Base-by-base conservation (phyloP, 2,329 filamentous ascomycete genomes). In the Talaromyces sp. region DNA sequence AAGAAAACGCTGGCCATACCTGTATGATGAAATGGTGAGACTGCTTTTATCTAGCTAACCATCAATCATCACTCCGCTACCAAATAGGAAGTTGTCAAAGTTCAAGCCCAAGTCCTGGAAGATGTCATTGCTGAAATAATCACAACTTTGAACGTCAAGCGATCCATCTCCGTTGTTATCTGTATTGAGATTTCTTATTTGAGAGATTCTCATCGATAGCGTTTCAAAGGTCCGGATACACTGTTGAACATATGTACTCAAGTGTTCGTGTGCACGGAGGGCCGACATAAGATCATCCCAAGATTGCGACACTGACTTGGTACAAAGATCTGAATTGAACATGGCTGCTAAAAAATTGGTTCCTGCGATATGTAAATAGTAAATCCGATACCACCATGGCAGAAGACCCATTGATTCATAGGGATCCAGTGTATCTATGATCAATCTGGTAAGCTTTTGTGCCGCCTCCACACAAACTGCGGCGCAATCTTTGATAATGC, bases 241-340 rank as follows among this genome's bases (percentile, higher is more conserved):
- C 37, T 50, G 51, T 43, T n/a, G 25, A 11, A 59, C 57, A 19
- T 59, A 59, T 17, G 41, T 22, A 28, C 57, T 59, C 15, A 59
- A 21, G n/a, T 59, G 57, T 8, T 59, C 57, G 41, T 59, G 63
- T 21, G 62, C 56, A 31, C 63, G 58, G 15, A 69, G 60, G 10
- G 59, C 60, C 10, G 59, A 54, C 46, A 68, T 51, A 17, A 65
- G 60, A 35, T 33, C 60, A 17, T 60, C 31, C 68, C 67, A 70
- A 1, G 66, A 67, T 55, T 61, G 58, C 19, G 64, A 55, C 10
- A 68, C 63, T 10, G 63, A 63, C n/a, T 62, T 54, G 0, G 62
- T 68, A 45, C 64, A 69, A n/a, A 69, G 56, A 3, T 69, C 66
- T 2, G 63, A 41, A 25, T 19, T 21, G 25, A 67, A 60, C 68